Evolutionary conservation across 2,329 filamentous ascomycete species (phyloP).

Genomic region (Chaetomiaceae sp.): DNA sequence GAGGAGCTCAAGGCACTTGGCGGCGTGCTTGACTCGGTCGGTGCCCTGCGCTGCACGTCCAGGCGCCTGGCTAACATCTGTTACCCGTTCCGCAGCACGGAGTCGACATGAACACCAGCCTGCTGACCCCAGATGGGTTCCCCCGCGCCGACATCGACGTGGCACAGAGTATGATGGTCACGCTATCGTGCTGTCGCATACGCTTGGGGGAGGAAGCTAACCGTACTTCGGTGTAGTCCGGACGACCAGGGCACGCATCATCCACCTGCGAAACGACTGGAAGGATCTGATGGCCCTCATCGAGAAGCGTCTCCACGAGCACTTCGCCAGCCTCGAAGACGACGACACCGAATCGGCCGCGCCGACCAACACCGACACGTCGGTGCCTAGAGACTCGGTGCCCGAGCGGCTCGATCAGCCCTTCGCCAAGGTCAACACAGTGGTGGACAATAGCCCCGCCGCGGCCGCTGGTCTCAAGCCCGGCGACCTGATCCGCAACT

Average conservation of each 20-base stretch:
- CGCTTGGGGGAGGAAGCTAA: constrained; percentile 14
- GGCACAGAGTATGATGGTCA: constrained; percentile 66
- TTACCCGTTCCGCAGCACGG: constrained; percentile 60
- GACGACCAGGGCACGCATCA: constrained; percentile 86
- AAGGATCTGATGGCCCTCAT: constrained; percentile 80
- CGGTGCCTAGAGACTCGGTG: constrained; percentile 31
- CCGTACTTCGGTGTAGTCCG: constrained; percentile 57
- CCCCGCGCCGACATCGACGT: constrained; percentile 92
- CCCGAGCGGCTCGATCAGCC: constrained; percentile 41
- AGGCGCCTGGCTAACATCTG: constrained; percentile 12
- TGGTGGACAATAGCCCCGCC: constrained; percentile 74
- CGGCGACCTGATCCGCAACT: constrained; percentile 77
- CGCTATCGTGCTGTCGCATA: neutral
- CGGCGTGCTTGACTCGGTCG: constrained; percentile 79
- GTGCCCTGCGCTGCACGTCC: constrained; percentile 28
- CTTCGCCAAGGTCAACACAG: constrained; percentile 87
- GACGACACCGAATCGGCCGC: constrained; percentile 34
- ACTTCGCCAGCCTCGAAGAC: constrained; percentile 70
- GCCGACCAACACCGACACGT: constrained; percentile 26
- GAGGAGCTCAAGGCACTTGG: constrained; percentile 80
- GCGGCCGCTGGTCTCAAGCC: constrained; percentile 72
- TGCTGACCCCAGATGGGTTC: constrained; percentile 86
- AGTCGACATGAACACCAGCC: constrained; percentile 83
- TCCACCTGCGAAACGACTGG: constrained; percentile 86
- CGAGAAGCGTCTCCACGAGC: constrained; percentile 81